A percentile compares a stretch with the other conserved stretches of the same genome.
Evolutionary conservation across 1,139 yeast genomes (phyloP).

Genomic region (Spencermartinsiella ligniputridi): DNA sequence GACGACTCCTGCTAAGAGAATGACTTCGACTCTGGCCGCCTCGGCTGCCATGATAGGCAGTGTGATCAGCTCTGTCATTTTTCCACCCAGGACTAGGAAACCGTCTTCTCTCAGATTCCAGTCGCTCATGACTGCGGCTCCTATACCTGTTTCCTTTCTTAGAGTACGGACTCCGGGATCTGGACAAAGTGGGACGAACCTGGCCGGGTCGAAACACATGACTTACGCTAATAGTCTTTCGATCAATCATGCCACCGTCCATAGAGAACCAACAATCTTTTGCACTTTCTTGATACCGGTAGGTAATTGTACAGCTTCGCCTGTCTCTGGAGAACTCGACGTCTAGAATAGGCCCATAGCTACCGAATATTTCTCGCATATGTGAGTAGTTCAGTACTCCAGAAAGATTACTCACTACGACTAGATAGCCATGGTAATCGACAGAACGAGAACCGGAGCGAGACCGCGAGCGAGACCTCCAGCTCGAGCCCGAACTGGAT

Average conservation of each 20-base stretch:
- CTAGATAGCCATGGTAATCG: background rate
- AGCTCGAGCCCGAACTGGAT: background rate
- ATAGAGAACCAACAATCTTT: slow-evolving; percentile 20
- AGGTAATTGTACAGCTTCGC: slow-evolving; percentile 17
- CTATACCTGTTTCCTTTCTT: no score
- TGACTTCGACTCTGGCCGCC: background rate
- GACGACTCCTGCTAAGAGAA: background rate
- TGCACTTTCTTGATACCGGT: slow-evolving; percentile 22
- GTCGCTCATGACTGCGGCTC: background rate
- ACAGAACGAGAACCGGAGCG: no score
- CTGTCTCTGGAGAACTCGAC: slow-evolving; percentile 18
- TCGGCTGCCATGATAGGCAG: no score
- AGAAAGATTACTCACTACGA: slow-evolving; percentile 12
- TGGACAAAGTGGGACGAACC: no score
- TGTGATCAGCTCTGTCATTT: no score
- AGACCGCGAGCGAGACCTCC: slow-evolving; percentile 8
- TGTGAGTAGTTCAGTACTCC: slow-evolving; percentile 9
- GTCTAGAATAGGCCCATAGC: slow-evolving; percentile 23
- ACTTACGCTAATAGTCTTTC: slow-evolving; percentile 17
- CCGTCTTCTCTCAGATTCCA: slow-evolving; percentile 3
- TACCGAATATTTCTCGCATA: slow-evolving; percentile 26
- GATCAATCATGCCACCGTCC: slow-evolving; percentile 29
- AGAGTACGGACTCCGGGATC: no score
- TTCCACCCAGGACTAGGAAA: no score
- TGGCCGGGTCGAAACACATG: no score